A percentile compares a stretch with the other conserved stretches of the same genome.
Conservation (phyloP, 2,329 filamentous ascomycete species). For the Ilyonectria destructans region DNA sequence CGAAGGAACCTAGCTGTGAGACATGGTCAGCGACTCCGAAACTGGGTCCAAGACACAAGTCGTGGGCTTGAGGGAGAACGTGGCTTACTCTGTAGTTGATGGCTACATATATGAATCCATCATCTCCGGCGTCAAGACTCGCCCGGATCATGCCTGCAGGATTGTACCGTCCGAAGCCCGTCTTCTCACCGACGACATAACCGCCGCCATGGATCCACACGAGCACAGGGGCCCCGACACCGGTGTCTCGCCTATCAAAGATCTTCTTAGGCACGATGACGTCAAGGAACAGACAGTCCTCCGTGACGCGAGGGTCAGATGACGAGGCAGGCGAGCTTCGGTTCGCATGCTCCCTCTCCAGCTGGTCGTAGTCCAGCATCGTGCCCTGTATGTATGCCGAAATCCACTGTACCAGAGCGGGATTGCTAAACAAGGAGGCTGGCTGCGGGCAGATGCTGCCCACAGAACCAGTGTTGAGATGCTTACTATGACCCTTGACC, state of each 20-base stretch:
- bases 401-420: slow-evolving; percentile 3
- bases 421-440: slow-evolving; percentile 23
- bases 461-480: slow-evolving; percentile 33
- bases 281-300: slow-evolving; percentile 62
- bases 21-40: too few relatives aligned
- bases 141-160: slow-evolving; percentile 47
- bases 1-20: slow-evolving; percentile 53
- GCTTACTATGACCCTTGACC: slow-evolving; percentile 18
- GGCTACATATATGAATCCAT: slow-evolving; percentile 56
- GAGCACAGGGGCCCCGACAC: slow-evolving; percentile 46
- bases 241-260: slow-evolving; percentile 45
- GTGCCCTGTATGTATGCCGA: slow-evolving; percentile 24
- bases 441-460: slow-evolving; percentile 38
- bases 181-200: slow-evolving; percentile 53
- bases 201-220: slow-evolving; percentile 56
- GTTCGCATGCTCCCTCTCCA: background rate
- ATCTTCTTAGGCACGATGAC: slow-evolving; percentile 57
- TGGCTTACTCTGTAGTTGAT: slow-evolving; percentile 53
- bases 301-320: slow-evolving; percentile 40
- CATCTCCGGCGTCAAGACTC: slow-evolving; percentile 14
- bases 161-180: slow-evolving; percentile 41
- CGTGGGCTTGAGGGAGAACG: too few relatives aligned
- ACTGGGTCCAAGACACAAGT: too few relatives aligned
- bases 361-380: slow-evolving; percentile 12
- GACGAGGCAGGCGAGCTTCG: background rate